phyloP scores from a whole-genome alignment of 2,329 filamentous ascomycete genomes.

The Penicillium concentricum region DNA sequence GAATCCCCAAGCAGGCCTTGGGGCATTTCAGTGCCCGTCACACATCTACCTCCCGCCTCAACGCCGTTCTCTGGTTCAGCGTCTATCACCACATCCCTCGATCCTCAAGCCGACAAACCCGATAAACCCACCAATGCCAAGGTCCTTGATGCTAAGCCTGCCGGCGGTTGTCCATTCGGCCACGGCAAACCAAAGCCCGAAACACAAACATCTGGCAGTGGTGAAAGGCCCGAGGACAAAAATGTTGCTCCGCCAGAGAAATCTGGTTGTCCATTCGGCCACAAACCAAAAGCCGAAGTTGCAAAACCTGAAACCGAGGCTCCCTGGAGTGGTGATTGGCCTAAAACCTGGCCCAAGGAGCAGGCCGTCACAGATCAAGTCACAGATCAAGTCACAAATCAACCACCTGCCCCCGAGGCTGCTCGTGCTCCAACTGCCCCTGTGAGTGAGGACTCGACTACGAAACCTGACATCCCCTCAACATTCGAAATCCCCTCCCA shows the following conservation, averaged over 20 bases:
- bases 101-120: conserved; percentile 16
- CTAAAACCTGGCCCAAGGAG: conserved; percentile 1
- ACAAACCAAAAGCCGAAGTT: conserved; percentile 5
- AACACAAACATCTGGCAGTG: conserved; percentile 1
- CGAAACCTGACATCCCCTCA: conserved; percentile 6
- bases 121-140: conserved; percentile 14
- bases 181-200: conserved; percentile 23
- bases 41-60: conserved; percentile 33
- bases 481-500: conserved; percentile 50
- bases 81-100: conserved; percentile 18
- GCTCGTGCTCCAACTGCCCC: background rate
- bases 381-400: background rate
- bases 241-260: background rate
- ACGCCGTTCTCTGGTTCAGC: conserved; percentile 26
- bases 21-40: conserved; percentile 78
- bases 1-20: conserved; percentile 91
- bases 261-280: conserved; percentile 7
- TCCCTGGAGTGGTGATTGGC: background rate
- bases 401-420: background rate
- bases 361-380: background rate
- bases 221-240: background rate
- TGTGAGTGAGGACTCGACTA: conserved; percentile 8
- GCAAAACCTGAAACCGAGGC: background rate
- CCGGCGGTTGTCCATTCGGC: conserved; percentile 38
- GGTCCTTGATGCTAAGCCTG: conserved; percentile 18